Conservation (phyloP, 768 basidiomycete species). For the Cystofilobasidium macerans region DNA sequence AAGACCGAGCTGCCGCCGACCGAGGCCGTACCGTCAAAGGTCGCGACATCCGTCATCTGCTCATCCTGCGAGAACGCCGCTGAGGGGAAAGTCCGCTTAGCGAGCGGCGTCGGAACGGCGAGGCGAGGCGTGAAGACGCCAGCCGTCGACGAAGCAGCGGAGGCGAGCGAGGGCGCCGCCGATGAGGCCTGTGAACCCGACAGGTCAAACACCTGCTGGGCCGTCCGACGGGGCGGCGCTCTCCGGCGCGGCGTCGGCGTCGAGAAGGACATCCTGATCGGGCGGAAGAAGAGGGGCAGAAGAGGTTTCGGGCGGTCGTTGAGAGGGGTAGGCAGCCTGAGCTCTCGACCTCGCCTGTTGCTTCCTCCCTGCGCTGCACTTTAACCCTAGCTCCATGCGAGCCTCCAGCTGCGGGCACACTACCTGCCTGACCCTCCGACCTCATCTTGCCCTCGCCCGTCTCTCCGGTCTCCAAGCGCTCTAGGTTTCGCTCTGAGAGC, state of each 20-base stretch:
- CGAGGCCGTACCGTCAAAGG: background rate
- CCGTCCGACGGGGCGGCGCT: background rate
- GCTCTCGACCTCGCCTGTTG: no score
- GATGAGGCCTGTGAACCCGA: background rate
- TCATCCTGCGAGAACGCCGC: background rate
- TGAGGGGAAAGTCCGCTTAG: background rate
- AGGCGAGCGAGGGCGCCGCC: background rate
- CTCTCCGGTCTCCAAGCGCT: background rate
- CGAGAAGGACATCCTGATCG: constrained; percentile 14
- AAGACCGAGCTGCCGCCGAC: background rate
- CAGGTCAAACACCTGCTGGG: constrained; percentile 8
- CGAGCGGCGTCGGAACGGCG: background rate
- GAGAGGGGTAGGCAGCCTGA: no score
- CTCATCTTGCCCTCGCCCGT: background rate
- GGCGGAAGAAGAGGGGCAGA: background rate
- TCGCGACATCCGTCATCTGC: background rate
- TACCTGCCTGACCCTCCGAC: no score
- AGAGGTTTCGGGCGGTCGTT: background rate
- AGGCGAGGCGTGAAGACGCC: background rate
- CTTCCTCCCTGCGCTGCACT: no score
- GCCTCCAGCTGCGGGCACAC: no score
- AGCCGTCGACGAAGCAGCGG: background rate
- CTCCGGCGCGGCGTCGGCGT: constrained; percentile 15
- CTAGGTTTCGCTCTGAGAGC: background rate
- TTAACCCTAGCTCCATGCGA: no score